These are phyloP conservation scores for Fusarium aywerte DNA, from an alignment of 2,329 filamentous ascomycete genomes.

Conservation along the genomic window DNA sequence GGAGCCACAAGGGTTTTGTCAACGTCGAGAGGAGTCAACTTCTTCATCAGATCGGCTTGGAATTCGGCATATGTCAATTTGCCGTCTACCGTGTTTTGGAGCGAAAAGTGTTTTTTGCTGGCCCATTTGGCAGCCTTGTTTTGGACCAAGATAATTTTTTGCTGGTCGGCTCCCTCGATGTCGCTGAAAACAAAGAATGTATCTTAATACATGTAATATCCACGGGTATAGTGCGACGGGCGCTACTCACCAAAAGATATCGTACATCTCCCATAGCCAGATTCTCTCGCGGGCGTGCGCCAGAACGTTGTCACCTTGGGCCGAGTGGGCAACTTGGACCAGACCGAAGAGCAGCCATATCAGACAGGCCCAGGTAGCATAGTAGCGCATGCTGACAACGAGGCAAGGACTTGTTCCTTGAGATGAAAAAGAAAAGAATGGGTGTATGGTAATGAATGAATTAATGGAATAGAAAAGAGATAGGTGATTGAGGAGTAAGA, in stretches of 20 bases:
- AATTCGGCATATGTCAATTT: background rate
- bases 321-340: background rate
- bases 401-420: background rate
- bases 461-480: background rate
- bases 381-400: background rate
- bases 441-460: background rate
- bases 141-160: background rate
- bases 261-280: background rate
- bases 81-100: too few relatives aligned
- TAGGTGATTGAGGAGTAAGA: background rate
- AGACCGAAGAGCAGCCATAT: background rate
- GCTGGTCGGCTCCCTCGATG: background rate
- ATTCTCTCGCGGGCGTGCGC: conserved; percentile 1
- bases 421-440: background rate
- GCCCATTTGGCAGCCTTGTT: too few relatives aligned
- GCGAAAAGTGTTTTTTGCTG: too few relatives aligned
- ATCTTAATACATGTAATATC: background rate
- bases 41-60: background rate
- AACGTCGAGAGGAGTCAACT: background rate
- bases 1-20: background rate
- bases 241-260: background rate
- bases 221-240: background rate
- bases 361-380: background rate
- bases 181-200: background rate
- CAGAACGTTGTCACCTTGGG: background rate